phyloP scores from a whole-genome alignment of 2,329 filamentous ascomycete genomes.

The Myriosclerotinia scirpicola region DNA sequence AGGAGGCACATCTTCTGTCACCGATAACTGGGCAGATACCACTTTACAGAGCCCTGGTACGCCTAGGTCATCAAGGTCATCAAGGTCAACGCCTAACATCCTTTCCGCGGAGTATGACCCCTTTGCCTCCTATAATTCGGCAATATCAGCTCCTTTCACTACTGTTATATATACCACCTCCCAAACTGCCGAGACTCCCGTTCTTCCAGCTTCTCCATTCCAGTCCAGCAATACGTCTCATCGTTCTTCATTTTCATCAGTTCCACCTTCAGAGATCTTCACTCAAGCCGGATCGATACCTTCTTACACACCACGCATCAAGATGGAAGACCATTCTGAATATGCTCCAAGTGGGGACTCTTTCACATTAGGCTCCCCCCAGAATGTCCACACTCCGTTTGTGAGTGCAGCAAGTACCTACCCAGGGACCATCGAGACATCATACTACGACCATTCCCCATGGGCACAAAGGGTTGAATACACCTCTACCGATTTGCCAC shows the following conservation, averaged over 20 bases:
- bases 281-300: conserved; percentile 38
- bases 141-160: conserved; percentile 46
- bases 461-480: conserved; percentile 38
- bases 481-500: conserved; percentile 34
- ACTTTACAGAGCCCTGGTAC: conserved; percentile 33
- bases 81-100: conserved; percentile 44
- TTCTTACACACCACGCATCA: conserved; percentile 38
- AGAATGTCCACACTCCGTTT: conserved; percentile 32
- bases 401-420: conserved; percentile 34
- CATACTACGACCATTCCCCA: conserved; percentile 35
- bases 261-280: conserved; percentile 39
- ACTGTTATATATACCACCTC: conserved; percentile 49
- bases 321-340: conserved; percentile 40
- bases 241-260: conserved; percentile 41
- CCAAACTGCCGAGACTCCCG: conserved; percentile 42
- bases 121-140: conserved; percentile 50
- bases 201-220: conserved; percentile 37
- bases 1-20: conserved; percentile 30
- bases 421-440: conserved; percentile 36
- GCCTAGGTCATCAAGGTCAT: conserved; percentile 29
- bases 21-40: conserved; percentile 36
- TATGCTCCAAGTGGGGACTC: conserved; percentile 32
- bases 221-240: conserved; percentile 39
- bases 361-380: conserved; percentile 36
- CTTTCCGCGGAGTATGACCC: conserved; percentile 53